A percentile compares a stretch with the other conserved stretches of the same genome.
These are phyloP conservation scores for Amaranthus palmeri DNA, from an alignment of 148 eudicot genomes.

Conservation along the genomic window DNA sequence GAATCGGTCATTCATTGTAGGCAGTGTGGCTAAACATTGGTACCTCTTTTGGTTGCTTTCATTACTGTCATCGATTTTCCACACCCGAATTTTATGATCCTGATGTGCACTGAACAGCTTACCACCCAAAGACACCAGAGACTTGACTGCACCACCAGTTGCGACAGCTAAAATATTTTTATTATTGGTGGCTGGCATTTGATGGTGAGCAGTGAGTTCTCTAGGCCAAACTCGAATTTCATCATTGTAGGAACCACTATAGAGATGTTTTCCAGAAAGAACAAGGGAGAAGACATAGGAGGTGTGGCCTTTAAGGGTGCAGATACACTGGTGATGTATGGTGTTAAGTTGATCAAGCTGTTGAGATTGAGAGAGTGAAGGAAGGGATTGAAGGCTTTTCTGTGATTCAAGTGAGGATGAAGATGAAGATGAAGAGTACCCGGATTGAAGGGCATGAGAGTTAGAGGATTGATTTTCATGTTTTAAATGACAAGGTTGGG, in stretches of 20 bases:
- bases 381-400: slow-evolving; percentile 50
- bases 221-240: slow-evolving; percentile 44
- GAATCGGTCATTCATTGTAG: slow-evolving; percentile 54
- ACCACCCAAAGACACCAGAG: slow-evolving; percentile 41
- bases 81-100: slow-evolving; percentile 68
- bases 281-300: slow-evolving; percentile 48
- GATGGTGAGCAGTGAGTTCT: slow-evolving; percentile 15
- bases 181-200: not conserved
- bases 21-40: slow-evolving; percentile 50
- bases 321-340: slow-evolving; percentile 33
- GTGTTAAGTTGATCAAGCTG: slow-evolving; percentile 14
- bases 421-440: slow-evolving; percentile 32
- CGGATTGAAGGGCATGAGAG: slow-evolving; percentile 26
- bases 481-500: slow-evolving; percentile 24
- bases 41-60: slow-evolving; percentile 13
- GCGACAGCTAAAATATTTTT: slow-evolving; percentile 22
- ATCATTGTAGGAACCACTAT: slow-evolving; percentile 47
- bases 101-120: slow-evolving; percentile 61
- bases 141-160: slow-evolving; percentile 43
- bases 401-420: slow-evolving; percentile 45
- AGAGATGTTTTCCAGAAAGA: slow-evolving; percentile 46
- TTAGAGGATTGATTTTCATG: slow-evolving; percentile 25
- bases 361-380: slow-evolving; percentile 46
- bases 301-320: slow-evolving; percentile 55
- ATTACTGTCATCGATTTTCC: slow-evolving; percentile 37